Percentiles rank a stretch among this genome's conserved stretches.
Conservation (phyloP, 2,329 filamentous ascomycete genomes). For the Verticillium klebahnii region DNA sequence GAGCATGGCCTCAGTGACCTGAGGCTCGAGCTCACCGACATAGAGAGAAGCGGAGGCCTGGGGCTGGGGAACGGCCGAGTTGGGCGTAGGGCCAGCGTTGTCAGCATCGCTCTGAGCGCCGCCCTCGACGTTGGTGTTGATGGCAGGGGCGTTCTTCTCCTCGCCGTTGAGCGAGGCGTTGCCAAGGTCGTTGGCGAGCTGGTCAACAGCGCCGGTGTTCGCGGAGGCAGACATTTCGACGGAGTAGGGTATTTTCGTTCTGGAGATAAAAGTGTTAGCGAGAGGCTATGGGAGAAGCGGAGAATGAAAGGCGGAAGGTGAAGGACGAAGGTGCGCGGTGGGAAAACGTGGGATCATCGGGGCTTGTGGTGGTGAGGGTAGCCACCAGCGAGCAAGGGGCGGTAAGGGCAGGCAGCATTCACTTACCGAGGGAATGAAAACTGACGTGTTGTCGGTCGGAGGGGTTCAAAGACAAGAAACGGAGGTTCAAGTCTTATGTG, state of each 20-base stretch:
- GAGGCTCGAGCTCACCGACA: slow-evolving; percentile 95
- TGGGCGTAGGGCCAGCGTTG: slow-evolving; percentile 65
- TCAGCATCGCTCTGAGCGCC: slow-evolving; percentile 52
- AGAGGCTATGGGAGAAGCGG: not conserved
- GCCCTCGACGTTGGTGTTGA: slow-evolving; percentile 65
- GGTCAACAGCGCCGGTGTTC: slow-evolving; percentile 62
- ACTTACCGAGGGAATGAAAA: slow-evolving; percentile 5
- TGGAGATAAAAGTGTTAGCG: not conserved
- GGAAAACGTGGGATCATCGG: not conserved
- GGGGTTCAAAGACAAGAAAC: not conserved
- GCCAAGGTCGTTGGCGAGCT: slow-evolving; percentile 74
- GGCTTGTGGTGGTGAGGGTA: not conserved
- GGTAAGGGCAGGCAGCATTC: slow-evolving; percentile 8
- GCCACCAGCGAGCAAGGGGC: slow-evolving; percentile 3
- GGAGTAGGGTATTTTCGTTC: slow-evolving; percentile 4
- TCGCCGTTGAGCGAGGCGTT: slow-evolving; percentile 66
- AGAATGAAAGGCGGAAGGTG: not conserved
- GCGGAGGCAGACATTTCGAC: slow-evolving; percentile 57
- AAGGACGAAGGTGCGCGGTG: not conserved
- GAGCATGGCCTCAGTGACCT: slow-evolving; percentile 99
- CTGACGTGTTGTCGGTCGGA: not conserved
- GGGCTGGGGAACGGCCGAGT: slow-evolving; percentile 70
- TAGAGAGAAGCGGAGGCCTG: slow-evolving; percentile 97
- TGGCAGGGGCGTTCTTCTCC: slow-evolving; percentile 60
- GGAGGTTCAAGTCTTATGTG: not conserved